Conservation (phyloP, 192 early-diverging fungal species). For the Spinellus fusiger region DNA sequence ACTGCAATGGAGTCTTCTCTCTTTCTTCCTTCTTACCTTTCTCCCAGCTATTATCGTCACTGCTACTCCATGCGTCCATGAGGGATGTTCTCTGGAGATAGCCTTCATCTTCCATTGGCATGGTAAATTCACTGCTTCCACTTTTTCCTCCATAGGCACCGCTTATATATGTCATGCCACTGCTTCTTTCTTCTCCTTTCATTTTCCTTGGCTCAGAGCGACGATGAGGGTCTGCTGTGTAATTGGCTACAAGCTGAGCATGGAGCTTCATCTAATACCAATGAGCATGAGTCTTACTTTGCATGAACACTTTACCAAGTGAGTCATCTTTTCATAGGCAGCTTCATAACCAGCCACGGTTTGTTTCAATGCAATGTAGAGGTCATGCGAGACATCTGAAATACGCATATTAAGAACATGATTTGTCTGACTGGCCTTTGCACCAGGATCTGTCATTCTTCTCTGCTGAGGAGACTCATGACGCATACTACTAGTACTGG, state of each 20-base stretch:
- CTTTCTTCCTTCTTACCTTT: no score
- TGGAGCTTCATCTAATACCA: neutral
- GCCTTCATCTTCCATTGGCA: neutral
- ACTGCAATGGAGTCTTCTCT: neutral
- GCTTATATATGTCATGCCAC: no score
- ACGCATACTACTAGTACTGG: slow-evolving; percentile 2
- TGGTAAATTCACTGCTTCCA: neutral
- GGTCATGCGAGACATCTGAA: slow-evolving; percentile 7
- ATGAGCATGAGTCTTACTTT: neutral
- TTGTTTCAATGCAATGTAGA: slow-evolving; percentile 18
- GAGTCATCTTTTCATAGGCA: slow-evolving; percentile 18
- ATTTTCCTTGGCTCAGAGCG: neutral
- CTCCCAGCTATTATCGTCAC: slow-evolving; percentile 14
- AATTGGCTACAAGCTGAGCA: neutral
- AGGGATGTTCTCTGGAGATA: neutral
- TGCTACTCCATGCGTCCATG: neutral
- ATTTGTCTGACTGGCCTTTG: slow-evolving; percentile 1
- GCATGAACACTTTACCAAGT: slow-evolving; percentile 14
- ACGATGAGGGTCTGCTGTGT: neutral
- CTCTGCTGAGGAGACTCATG: slow-evolving; percentile 6
- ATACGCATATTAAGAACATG: slow-evolving; percentile 4
- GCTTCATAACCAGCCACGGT: slow-evolving; percentile 16
- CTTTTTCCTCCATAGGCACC: neutral
- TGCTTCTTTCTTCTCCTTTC: no score
- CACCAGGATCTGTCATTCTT: slow-evolving; percentile 16